Evolutionary conservation across 2,329 filamentous ascomycete genomes (phyloP).

Genomic region (Cercospora sp.): DNA sequence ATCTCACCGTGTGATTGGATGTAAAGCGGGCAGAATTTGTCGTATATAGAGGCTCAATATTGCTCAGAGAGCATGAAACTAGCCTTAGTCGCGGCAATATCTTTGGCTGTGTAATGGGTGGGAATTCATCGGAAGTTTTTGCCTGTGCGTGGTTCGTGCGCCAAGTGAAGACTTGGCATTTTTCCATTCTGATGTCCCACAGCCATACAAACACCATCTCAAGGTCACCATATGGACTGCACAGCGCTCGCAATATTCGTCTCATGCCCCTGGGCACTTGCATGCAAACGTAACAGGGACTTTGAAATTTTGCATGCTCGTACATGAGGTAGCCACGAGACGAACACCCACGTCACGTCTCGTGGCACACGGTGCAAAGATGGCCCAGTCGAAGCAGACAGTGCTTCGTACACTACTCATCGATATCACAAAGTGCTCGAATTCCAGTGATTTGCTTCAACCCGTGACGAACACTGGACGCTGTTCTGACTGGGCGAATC

Average conservation of each 20-base stretch:
- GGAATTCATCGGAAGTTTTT: neutral
- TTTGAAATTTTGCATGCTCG: too few species aligned
- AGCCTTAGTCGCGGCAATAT: neutral
- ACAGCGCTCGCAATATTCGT: too few species aligned
- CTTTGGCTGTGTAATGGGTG: neutral
- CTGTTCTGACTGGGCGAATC: too few species aligned
- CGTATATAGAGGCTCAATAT: neutral
- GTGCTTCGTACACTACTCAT: too few species aligned
- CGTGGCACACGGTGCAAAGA: neutral
- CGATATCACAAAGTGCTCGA: too few species aligned
- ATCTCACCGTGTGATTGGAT: constrained; percentile 10
- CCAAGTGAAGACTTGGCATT: neutral
- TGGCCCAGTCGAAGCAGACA: neutral
- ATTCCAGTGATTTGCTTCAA: too few species aligned
- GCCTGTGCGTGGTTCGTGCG: neutral
- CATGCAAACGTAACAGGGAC: too few species aligned
- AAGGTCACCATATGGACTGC: too few species aligned
- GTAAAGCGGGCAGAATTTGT: neutral
- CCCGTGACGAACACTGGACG: too few species aligned
- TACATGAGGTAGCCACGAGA: neutral
- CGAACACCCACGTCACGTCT: neutral
- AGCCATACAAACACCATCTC: too few species aligned
- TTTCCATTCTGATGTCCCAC: too few species aligned
- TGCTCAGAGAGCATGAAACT: neutral
- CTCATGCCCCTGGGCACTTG: too few species aligned